Evolutionary conservation across 768 basidiomycete species (phyloP).

Genomic region (Gloeostereum incarnatum): DNA sequence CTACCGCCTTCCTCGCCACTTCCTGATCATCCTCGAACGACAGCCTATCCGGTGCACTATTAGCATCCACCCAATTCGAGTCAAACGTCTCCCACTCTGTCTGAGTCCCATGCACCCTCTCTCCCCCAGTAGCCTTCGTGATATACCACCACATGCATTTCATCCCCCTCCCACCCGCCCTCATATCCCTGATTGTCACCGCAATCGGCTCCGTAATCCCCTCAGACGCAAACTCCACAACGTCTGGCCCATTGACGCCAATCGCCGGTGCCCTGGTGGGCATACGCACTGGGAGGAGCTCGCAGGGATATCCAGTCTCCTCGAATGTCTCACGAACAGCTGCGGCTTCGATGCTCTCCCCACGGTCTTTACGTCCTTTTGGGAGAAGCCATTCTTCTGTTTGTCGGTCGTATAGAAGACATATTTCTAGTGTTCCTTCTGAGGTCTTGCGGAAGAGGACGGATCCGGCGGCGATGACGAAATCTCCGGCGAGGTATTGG

Average conservation of each 20-base stretch:
- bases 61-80: slow-evolving; percentile 24
- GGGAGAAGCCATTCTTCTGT: slow-evolving; percentile 34
- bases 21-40: slow-evolving; percentile 28
- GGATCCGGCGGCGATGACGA: slow-evolving; percentile 31
- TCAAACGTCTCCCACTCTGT: slow-evolving; percentile 32
- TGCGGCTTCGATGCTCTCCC: slow-evolving; percentile 38
- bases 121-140: slow-evolving; percentile 21
- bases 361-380: slow-evolving; percentile 53
- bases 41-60: slow-evolving; percentile 23
- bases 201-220: slow-evolving; percentile 22
- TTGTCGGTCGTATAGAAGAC: slow-evolving; percentile 24
- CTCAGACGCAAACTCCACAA: not conserved
- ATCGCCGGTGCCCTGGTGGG: slow-evolving; percentile 45
- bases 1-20: slow-evolving; percentile 25
- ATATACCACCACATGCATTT: slow-evolving; percentile 50
- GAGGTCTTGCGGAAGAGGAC: slow-evolving; percentile 23
- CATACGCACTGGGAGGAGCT: slow-evolving; percentile 38
- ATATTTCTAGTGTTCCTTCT: slow-evolving; percentile 21
- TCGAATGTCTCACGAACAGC: slow-evolving; percentile 58
- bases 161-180: slow-evolving; percentile 13
- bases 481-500: slow-evolving; percentile 19
- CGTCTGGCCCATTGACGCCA: slow-evolving; percentile 26
- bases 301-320: slow-evolving; percentile 54
- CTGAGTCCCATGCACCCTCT: slow-evolving; percentile 30
- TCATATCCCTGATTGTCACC: slow-evolving; percentile 18